Evolutionary conservation across 257 asterid species (phyloP).

Genomic region (Nicotiana paniculata): DNA sequence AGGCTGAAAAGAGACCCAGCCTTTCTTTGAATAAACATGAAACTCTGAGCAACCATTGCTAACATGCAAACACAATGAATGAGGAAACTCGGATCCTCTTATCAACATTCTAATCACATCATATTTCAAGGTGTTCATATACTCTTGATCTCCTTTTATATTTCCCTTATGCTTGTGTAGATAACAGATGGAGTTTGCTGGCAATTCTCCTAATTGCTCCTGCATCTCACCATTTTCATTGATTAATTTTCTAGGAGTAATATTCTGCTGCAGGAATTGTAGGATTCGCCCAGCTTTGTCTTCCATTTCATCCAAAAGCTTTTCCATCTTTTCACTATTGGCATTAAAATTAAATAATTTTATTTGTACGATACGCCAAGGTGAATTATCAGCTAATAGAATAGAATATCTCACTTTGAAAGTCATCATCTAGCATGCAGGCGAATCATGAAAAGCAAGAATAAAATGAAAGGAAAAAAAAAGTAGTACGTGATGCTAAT

Average conservation of each 20-base stretch:
- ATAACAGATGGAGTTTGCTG: constrained; percentile 37
- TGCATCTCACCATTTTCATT: neutral
- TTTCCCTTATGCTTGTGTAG: constrained; percentile 46
- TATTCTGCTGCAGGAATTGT: constrained; percentile 30
- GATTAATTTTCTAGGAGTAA: neutral
- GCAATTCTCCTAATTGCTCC: constrained; percentile 22
- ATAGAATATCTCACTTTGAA: neutral
- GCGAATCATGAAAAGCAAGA: neutral
- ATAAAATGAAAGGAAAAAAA: neutral
- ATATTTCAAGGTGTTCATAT: constrained; percentile 42
- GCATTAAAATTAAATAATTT: neutral
- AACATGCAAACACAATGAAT: constrained; percentile 58
- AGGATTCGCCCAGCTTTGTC: constrained; percentile 34
- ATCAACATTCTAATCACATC: constrained; percentile 76
- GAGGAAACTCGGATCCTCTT: constrained; percentile 66
- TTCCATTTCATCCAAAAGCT: constrained; percentile 32
- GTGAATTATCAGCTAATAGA: neutral
- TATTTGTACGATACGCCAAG: neutral
- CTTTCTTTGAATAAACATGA: constrained; percentile 84
- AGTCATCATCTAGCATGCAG: neutral
- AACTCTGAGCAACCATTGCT: constrained; percentile 67
- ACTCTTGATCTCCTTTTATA: constrained; percentile 13
- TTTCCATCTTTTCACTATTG: constrained; percentile 57
- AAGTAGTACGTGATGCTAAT: neutral
- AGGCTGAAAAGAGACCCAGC: constrained; percentile 72